Evolutionary conservation across 225 moss, liverwort and hornwort species (phyloP).

Genomic region (Pseudoscleropodium purum): DNA sequence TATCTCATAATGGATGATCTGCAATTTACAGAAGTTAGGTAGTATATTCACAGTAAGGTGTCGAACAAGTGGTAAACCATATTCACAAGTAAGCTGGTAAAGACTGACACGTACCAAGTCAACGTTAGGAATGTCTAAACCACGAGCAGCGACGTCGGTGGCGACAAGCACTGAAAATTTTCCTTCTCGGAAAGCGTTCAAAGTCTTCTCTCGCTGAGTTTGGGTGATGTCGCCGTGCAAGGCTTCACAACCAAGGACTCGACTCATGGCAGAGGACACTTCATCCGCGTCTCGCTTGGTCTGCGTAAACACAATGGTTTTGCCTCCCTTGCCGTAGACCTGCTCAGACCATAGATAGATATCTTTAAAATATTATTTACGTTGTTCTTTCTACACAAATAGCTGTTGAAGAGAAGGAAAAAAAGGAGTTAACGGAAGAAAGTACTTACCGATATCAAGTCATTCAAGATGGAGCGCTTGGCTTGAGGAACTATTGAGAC

Average conservation of each 20-base stretch:
- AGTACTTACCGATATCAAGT: slow-evolving; percentile 25
- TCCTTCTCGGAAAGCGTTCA: slow-evolving; percentile 65
- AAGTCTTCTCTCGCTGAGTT: slow-evolving; percentile 70
- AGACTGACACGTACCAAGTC: slow-evolving; percentile 41
- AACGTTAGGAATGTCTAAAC: slow-evolving; percentile 86
- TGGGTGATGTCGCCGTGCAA: slow-evolving; percentile 88
- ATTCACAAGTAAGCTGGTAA: neutral
- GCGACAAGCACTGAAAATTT: slow-evolving; percentile 75
- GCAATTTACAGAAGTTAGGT: neutral
- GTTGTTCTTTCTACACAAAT: neutral
- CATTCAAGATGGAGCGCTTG: slow-evolving; percentile 37
- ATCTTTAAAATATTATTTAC: neutral
- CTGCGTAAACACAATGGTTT: slow-evolving; percentile 85
- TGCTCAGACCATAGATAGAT: neutral
- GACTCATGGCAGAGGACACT: slow-evolving; percentile 63
- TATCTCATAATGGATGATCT: slow-evolving; percentile 76
- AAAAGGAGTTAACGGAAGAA: neutral
- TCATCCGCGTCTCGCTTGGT: slow-evolving; percentile 91
- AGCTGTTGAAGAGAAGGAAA: neutral
- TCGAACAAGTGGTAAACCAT: neutral
- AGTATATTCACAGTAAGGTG: neutral
- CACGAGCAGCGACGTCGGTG: slow-evolving; percentile 88
- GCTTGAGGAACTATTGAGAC: slow-evolving; percentile 19
- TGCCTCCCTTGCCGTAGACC: slow-evolving; percentile 84
- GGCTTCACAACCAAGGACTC: slow-evolving; percentile 77